Evolutionary conservation across 23 red algal genomes (phyloP).

Genomic region (Gracilaria gracilis): DNA sequence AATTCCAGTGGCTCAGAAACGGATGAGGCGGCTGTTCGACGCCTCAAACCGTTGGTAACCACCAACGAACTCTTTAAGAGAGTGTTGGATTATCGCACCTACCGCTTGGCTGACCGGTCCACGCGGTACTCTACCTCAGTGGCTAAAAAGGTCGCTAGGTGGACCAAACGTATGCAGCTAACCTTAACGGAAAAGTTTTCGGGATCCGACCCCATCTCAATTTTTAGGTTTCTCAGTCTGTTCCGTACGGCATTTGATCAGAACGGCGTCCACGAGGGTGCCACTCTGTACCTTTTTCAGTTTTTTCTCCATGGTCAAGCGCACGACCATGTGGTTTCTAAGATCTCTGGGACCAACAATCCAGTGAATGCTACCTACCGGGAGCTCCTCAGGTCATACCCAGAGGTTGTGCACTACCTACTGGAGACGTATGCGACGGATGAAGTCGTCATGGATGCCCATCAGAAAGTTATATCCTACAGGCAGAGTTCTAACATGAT

Average conservation of each 20-base stretch:
- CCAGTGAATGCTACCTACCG: neutral
- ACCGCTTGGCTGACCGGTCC: neutral
- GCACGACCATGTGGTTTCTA: neutral
- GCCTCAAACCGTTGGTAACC: neutral
- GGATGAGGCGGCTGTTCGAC: neutral
- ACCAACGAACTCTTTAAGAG: neutral
- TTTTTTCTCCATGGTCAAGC: neutral
- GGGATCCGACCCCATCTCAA: neutral
- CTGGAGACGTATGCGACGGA: conserved; percentile 25
- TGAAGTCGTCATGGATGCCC: conserved; percentile 19
- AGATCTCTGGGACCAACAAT: neutral
- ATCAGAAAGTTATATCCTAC: neutral
- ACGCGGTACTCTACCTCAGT: neutral
- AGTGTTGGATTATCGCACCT: neutral
- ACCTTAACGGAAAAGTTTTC: neutral
- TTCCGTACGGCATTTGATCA: neutral
- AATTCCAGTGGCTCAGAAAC: neutral
- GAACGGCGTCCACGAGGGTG: neutral
- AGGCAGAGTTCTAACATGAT: neutral
- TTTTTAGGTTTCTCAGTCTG: neutral
- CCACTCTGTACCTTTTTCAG: neutral
- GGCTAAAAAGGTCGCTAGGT: neutral
- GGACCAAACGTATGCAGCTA: neutral
- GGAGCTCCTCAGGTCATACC: neutral
- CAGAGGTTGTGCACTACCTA: conserved; percentile 2